These are phyloP conservation scores for Colletotrichum tofieldiae DNA, from an alignment of 2,329 filamentous ascomycete species.

Conservation along the genomic window DNA sequence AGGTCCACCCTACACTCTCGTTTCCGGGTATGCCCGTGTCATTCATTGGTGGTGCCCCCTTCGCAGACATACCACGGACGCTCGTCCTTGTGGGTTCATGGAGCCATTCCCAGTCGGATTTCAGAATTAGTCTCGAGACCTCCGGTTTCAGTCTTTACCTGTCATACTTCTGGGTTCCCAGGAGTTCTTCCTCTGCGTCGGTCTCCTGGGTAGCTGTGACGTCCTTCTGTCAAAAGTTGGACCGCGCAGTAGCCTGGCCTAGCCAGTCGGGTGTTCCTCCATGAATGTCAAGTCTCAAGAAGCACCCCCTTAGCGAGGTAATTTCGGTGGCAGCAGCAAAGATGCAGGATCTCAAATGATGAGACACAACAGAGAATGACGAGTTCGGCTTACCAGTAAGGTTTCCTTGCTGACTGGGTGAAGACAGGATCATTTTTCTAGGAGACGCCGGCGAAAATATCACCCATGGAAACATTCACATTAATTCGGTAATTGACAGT, in stretches of 20 bases:
- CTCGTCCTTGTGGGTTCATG: constrained; percentile 2
- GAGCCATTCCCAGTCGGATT: constrained; percentile 11
- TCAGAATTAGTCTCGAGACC: not conserved
- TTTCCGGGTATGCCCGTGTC: constrained; percentile 30
- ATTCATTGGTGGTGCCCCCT: constrained; percentile 17
- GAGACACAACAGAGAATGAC: constrained; percentile 19
- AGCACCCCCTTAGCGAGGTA: constrained; percentile 12
- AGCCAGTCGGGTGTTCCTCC: constrained; percentile 19
- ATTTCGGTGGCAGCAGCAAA: constrained; percentile 2
- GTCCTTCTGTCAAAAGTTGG: constrained; percentile 1
- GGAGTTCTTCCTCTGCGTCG: not conserved
- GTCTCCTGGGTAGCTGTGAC: constrained; percentile 3
- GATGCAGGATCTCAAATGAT: constrained; percentile 20
- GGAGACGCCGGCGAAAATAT: not conserved
- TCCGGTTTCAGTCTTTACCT: not conserved
- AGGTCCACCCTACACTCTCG: constrained; percentile 30
- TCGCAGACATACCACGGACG: not conserved
- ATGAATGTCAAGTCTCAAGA: constrained; percentile 1
- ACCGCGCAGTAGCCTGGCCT: constrained; percentile 4
- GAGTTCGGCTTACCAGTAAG: constrained; percentile 30
- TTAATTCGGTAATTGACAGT: not conserved
- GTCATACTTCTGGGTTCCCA: not conserved
- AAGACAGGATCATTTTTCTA: not conserved
- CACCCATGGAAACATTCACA: not conserved
- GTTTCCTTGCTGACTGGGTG: constrained; percentile 31